phyloP scores from a whole-genome alignment of 257 asterid genomes.

The Solanum chaucha region DNA sequence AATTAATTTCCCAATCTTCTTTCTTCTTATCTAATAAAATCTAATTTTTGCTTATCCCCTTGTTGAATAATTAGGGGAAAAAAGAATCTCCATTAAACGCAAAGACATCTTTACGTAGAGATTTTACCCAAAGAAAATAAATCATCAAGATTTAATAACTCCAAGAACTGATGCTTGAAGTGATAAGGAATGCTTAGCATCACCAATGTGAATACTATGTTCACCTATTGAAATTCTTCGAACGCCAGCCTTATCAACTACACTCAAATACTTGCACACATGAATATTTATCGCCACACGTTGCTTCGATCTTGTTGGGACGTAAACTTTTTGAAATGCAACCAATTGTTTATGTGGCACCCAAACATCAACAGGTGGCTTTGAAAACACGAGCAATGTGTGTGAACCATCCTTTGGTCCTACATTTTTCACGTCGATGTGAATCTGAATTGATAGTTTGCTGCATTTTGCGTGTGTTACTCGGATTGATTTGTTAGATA shows the following conservation, averaged over 20 bases:
- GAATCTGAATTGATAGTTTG: constrained; percentile 26
- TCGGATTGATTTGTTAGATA: constrained; percentile 28
- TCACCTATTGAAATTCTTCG: constrained; percentile 75
- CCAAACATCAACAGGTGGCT: constrained; percentile 44
- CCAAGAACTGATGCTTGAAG: constrained; percentile 38
- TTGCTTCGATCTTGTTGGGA: constrained; percentile 23
- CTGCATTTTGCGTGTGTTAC: constrained; percentile 56
- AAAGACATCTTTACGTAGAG: neutral
- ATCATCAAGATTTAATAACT: constrained; percentile 18
- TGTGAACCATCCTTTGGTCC: constrained; percentile 56
- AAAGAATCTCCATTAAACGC: neutral
- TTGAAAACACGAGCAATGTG: constrained; percentile 53
- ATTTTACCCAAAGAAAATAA: neutral
- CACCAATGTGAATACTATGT: constrained; percentile 58
- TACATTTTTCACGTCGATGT: constrained; percentile 41
- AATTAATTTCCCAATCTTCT: neutral
- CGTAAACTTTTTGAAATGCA: constrained; percentile 47
- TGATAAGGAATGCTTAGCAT: constrained; percentile 45
- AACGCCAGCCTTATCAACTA: constrained; percentile 60
- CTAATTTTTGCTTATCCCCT: neutral
- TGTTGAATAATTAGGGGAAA: neutral
- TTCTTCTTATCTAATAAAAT: neutral
- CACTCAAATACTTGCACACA: constrained; percentile 67
- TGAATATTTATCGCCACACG: constrained; percentile 37
- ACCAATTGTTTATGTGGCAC: constrained; percentile 59